Percentiles rank a stretch among this genome's conserved stretches.
Conservation (phyloP, 345 rosid genomes). For the Aquilaria sinensis region DNA sequence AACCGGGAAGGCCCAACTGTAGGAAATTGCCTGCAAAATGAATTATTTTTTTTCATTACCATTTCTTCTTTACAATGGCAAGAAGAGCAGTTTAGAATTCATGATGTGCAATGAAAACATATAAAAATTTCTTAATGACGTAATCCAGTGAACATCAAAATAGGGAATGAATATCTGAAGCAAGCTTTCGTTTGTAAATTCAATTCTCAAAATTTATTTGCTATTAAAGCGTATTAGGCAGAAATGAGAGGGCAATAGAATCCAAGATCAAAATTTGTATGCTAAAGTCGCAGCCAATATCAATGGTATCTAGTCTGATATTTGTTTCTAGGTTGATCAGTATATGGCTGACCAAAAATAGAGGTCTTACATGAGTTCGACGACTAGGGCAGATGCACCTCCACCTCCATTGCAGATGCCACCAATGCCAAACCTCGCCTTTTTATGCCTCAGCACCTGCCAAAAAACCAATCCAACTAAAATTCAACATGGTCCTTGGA, state of each 20-base stretch:
- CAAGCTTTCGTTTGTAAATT: too few species aligned
- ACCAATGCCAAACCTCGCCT: constrained; percentile 71
- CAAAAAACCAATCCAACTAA: constrained; percentile 3
- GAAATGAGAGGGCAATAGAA: too few species aligned
- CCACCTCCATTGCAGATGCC: constrained; percentile 98
- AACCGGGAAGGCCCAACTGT: constrained; percentile 18
- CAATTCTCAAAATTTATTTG: too few species aligned
- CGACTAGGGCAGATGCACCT: constrained; percentile 84
- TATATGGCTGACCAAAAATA: constrained; percentile 19
- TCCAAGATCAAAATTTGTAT: too few species aligned
- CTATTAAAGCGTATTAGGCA: too few species aligned
- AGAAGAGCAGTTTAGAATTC: too few species aligned
- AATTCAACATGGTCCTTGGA: background rate
- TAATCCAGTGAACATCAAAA: too few species aligned
- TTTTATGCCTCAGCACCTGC: constrained; percentile 79
- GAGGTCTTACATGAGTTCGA: constrained; percentile 70
- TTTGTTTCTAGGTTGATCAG: background rate
- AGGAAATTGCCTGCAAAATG: constrained; percentile 28
- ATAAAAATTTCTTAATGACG: too few species aligned
- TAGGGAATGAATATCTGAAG: too few species aligned
- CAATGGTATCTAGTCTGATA: background rate
- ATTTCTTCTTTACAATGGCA: background rate
- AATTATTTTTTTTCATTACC: background rate
- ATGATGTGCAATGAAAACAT: too few species aligned
- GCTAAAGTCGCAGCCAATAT: background rate